phyloP scores from a whole-genome alignment of 2,329 filamentous ascomycete species.

The Pseudophaeomoniella oleicola region DNA sequence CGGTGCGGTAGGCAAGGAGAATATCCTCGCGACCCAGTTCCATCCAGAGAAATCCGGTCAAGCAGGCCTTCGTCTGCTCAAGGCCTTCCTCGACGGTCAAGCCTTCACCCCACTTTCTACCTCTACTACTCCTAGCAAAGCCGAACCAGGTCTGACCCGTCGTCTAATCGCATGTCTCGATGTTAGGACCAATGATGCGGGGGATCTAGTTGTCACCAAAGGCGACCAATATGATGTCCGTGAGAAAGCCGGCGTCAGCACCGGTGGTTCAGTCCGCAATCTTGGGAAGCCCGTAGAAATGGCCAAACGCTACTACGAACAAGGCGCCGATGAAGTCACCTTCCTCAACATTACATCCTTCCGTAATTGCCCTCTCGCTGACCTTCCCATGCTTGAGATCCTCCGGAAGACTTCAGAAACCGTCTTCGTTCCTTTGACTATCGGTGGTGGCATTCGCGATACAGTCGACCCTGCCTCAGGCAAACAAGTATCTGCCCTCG shows the following conservation, averaged over 20 bases:
- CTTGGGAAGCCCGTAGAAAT: conserved; percentile 94
- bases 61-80: conserved; percentile 70
- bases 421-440: conserved; percentile 89
- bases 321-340: conserved; percentile 91
- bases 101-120: conserved; percentile 38
- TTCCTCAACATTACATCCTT: conserved; percentile 98
- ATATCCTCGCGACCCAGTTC: conserved; percentile 86
- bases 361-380: conserved; percentile 81
- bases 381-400: conserved; percentile 92
- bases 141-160: conserved; percentile 56
- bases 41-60: conserved; percentile 95
- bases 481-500: conserved; percentile 70
- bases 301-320: conserved; percentile 85
- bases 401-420: conserved; percentile 72
- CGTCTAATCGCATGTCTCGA: conserved; percentile 93
- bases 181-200: conserved; percentile 83
- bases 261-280: conserved; percentile 59
- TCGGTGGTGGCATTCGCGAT: conserved; percentile 90
- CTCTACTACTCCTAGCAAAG: conserved; percentile 9
- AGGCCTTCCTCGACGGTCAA: conserved; percentile 69
- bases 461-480: conserved; percentile 72
- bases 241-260: conserved; percentile 54
- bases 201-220: conserved; percentile 94
- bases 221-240: conserved; percentile 98
- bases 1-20: conserved; percentile 72